phyloP scores from a whole-genome alignment of 179 eudicot species.

The Corrigiola litoralis region DNA sequence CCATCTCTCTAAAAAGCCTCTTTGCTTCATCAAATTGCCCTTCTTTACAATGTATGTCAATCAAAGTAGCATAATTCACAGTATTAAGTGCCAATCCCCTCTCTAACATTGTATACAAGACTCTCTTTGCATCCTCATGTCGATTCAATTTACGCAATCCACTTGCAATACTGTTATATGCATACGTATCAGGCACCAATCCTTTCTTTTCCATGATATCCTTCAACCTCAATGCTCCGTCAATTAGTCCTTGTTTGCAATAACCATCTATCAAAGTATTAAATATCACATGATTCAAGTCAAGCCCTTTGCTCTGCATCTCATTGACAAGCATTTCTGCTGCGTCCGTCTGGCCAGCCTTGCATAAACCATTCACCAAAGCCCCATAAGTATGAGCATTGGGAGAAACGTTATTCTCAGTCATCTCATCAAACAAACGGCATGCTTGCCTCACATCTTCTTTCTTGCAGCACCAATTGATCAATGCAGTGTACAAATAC shows the following conservation, averaged over 20 bases:
- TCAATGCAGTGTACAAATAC: constrained; percentile 53
- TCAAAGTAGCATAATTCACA: constrained; percentile 55
- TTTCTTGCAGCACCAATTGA: constrained; percentile 44
- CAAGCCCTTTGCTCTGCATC: constrained; percentile 74
- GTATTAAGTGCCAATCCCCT: constrained; percentile 54
- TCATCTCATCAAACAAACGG: constrained; percentile 64
- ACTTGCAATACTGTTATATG: constrained; percentile 58
- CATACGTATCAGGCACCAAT: constrained; percentile 45
- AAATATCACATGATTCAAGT: constrained; percentile 51
- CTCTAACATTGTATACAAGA: constrained; percentile 57
- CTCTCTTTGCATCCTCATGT: constrained; percentile 68
- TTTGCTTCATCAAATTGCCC: constrained; percentile 72
- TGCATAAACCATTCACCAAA: constrained; percentile 66
- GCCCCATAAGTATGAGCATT: constrained; percentile 69
- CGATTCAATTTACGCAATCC: constrained; percentile 57
- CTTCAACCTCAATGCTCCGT: constrained; percentile 49
- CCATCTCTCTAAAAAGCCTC: constrained; percentile 60
- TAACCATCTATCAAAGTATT: constrained; percentile 75
- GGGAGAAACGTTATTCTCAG: constrained; percentile 53
- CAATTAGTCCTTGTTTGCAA: constrained; percentile 57
- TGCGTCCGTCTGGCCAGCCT: constrained; percentile 63
- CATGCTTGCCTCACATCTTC: constrained; percentile 64
- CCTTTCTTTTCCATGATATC: constrained; percentile 72
- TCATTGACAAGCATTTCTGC: constrained; percentile 58
- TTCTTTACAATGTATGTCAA: constrained; percentile 64